Conservation (phyloP, 1,284 basidiomycete genomes). For the Wolfiporia cocos region DNA sequence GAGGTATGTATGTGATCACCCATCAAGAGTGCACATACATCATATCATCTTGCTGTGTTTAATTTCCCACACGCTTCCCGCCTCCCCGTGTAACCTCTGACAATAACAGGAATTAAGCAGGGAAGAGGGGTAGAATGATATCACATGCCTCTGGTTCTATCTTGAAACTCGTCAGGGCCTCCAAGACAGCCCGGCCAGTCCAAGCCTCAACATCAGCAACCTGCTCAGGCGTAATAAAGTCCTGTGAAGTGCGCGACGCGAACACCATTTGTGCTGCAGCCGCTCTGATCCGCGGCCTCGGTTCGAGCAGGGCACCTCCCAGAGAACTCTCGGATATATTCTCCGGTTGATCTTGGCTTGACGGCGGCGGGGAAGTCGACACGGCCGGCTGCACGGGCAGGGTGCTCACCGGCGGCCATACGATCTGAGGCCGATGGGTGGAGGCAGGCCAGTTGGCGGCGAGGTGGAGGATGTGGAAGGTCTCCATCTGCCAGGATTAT, state of each 20-base stretch:
- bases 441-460: conserved; percentile 47
- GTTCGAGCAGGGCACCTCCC: conserved; percentile 17
- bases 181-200: conserved; percentile 49
- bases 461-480: conserved; percentile 71
- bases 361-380: conserved; percentile 14
- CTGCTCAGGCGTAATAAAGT: conserved; percentile 70
- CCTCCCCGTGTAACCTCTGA: conserved; percentile 31
- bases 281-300: conserved; percentile 51
- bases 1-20: too few relatives aligned
- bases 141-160: conserved; percentile 40
- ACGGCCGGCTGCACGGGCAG: conserved; percentile 36
- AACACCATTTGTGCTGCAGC: conserved; percentile 83
- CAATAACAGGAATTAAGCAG: conserved; percentile 3
- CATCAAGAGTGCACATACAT: too few relatives aligned
- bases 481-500: conserved; percentile 76
- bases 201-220: conserved; percentile 63
- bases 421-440: conserved; percentile 7
- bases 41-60: too few relatives aligned
- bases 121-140: neutral
- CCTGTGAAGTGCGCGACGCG: conserved; percentile 69
- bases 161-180: conserved; percentile 34
- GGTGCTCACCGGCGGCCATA: conserved; percentile 36
- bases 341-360: conserved; percentile 26
- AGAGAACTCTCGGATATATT: conserved; percentile 19
- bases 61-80: conserved; percentile 38